Conservation (phyloP, 129 eudicot species). For the Flaveria bidentis region DNA sequence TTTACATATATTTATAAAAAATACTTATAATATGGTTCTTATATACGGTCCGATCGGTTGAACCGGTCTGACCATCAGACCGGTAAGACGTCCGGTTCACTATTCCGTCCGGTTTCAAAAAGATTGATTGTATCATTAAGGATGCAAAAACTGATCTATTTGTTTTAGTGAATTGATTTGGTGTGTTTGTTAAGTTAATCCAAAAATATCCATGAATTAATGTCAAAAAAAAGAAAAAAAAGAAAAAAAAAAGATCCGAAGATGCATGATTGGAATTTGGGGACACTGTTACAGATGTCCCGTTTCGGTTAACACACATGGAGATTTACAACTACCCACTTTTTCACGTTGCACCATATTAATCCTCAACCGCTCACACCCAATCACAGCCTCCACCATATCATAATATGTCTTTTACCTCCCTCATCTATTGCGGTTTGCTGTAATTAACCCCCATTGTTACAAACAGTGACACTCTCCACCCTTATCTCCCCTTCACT, state of each 20-base stretch:
- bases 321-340: constrained; percentile 2
- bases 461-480: background rate
- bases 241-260: background rate
- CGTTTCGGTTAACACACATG: background rate
- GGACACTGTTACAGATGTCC: background rate
- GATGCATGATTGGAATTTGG: background rate
- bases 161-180: no score
- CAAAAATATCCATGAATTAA: no score
- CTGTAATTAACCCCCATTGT: background rate
- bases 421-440: background rate
- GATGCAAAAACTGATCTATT: no score
- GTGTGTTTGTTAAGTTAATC: no score
- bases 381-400: background rate
- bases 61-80: no score
- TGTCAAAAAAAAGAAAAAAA: no score
- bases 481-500: background rate
- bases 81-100: no score
- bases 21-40: no score
- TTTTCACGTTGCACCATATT: background rate
- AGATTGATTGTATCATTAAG: no score
- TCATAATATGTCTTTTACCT: background rate
- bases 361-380: background rate
- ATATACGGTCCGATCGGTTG: no score
- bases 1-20: no score
- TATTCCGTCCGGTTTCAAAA: no score